Conservation (phyloP, 768 basidiomycete genomes). For the Suillus americanus region DNA sequence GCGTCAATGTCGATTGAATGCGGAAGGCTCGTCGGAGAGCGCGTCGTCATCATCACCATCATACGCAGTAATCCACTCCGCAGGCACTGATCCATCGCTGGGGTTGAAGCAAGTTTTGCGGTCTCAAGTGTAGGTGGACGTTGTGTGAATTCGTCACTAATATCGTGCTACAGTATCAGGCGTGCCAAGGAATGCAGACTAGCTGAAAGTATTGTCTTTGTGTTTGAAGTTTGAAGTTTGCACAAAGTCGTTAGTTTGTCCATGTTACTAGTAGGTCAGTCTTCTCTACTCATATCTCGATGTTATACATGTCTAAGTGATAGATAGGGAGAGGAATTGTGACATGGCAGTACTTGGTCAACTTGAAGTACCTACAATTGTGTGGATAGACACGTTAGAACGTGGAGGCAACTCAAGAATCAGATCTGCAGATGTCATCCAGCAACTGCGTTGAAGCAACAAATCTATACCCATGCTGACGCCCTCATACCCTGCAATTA, state of each 20-base stretch:
- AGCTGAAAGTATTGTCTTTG: neutral
- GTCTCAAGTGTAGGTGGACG: neutral
- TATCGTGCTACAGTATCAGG: neutral
- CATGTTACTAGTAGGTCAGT: neutral
- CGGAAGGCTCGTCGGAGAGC: too few species aligned
- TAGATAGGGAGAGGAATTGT: neutral
- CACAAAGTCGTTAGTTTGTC: neutral
- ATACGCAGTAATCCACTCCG: too few species aligned
- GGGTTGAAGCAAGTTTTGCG: too few species aligned
- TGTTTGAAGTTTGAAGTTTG: neutral
- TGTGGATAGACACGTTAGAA: neutral
- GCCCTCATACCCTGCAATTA: constrained; percentile 82
- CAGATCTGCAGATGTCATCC: neutral
- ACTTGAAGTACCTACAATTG: neutral
- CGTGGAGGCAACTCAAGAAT: neutral
- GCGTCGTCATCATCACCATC: too few species aligned
- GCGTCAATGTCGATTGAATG: too few species aligned
- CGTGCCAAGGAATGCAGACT: neutral
- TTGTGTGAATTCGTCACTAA: neutral
- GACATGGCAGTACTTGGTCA: neutral
- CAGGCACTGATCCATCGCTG: too few species aligned
- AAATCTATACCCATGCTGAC: neutral
- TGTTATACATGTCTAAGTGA: neutral
- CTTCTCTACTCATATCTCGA: too few species aligned
- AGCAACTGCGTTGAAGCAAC: neutral